A percentile compares a stretch with the other conserved stretches of the same genome.
Evolutionary conservation across 768 basidiomycete species (phyloP).

Genomic region (Phylloporus arenicola): DNA sequence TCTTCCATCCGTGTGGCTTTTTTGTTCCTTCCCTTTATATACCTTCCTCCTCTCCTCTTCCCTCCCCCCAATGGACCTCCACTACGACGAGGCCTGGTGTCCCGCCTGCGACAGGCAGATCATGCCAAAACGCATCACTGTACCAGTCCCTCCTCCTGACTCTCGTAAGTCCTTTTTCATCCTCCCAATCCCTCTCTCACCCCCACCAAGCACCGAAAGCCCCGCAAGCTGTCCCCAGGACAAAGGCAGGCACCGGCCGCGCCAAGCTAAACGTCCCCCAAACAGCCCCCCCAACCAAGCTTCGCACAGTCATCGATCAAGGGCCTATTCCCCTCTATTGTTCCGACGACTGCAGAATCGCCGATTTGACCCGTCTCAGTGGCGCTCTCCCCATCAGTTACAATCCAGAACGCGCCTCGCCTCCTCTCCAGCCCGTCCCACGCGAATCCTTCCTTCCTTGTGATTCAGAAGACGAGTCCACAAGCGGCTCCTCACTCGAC

Average conservation of each 20-base stretch:
- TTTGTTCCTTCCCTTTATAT: slow-evolving; percentile 12
- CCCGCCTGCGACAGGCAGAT: slow-evolving; percentile 75
- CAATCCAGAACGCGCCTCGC: slow-evolving; percentile 41
- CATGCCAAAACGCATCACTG: slow-evolving; percentile 64
- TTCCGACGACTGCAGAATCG: slow-evolving; percentile 67
- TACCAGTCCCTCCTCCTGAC: slow-evolving; percentile 40
- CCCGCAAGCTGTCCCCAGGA: slow-evolving; percentile 25
- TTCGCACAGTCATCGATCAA: slow-evolving; percentile 72
- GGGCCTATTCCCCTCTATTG: slow-evolving; percentile 79
- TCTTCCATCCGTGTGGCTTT: neutral
- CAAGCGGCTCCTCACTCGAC: slow-evolving; percentile 35
- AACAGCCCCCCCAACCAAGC: slow-evolving; percentile 37
- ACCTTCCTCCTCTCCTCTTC: slow-evolving; percentile 8
- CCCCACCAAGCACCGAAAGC: slow-evolving; percentile 23
- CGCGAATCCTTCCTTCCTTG: slow-evolving; percentile 34
- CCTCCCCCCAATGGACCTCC: slow-evolving; percentile 27
- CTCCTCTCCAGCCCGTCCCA: slow-evolving; percentile 37
- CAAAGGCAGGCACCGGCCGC: slow-evolving; percentile 53
- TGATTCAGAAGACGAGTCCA: slow-evolving; percentile 40
- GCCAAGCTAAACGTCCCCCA: slow-evolving; percentile 49
- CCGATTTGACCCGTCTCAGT: slow-evolving; percentile 45
- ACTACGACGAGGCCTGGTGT: slow-evolving; percentile 74
- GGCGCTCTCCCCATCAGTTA: slow-evolving; percentile 42
- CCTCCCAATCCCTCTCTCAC: slow-evolving; percentile 4
- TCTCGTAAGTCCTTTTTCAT: slow-evolving; percentile 32